These are phyloP conservation scores for Xerocomellus amylosporus DNA, from an alignment of 768 basidiomycete genomes.

Conservation along the genomic window DNA sequence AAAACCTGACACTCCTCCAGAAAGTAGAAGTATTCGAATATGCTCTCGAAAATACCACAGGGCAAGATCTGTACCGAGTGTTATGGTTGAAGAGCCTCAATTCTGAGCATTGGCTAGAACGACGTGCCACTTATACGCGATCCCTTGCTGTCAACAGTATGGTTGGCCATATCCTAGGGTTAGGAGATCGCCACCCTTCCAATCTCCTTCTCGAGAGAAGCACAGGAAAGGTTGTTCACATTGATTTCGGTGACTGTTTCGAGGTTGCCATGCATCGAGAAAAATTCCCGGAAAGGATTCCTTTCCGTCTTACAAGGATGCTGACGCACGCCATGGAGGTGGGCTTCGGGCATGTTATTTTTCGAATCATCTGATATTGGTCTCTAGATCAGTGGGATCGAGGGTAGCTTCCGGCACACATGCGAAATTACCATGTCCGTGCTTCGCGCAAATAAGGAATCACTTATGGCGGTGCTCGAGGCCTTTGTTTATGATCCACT, in stretches of 20 bases:
- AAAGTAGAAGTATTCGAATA: slow-evolving; percentile 99
- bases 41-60: slow-evolving; percentile 96
- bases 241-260: slow-evolving; percentile 97
- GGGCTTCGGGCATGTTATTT: slow-evolving; percentile 13
- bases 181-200: slow-evolving; percentile 97
- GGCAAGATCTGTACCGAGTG: slow-evolving; percentile 95
- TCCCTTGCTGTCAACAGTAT: slow-evolving; percentile 96
- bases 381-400: slow-evolving; percentile 91
- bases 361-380: slow-evolving; percentile 4
- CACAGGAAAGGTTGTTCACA: slow-evolving; percentile 94
- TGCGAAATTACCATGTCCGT: slow-evolving; percentile 99
- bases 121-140: slow-evolving; percentile 92
- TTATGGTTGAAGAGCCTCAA: slow-evolving; percentile 94
- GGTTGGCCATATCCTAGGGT: slow-evolving; percentile 96
- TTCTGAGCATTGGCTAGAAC: slow-evolving; percentile 97
- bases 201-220: slow-evolving; percentile 89
- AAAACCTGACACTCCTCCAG: slow-evolving; percentile 88
- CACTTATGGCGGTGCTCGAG: slow-evolving; percentile 97
- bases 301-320: slow-evolving; percentile 98
- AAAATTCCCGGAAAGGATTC: slow-evolving; percentile 98
- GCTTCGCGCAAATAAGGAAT: slow-evolving; percentile 94
- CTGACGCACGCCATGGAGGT: slow-evolving; percentile 99
- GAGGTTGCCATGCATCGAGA: slow-evolving; percentile 97
- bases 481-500: slow-evolving; percentile 98
- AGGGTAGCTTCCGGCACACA: slow-evolving; percentile 92